Base-by-base conservation (phyloP, 2,329 filamentous ascomycete species). In the Chaetomiaceae sp. region DNA sequence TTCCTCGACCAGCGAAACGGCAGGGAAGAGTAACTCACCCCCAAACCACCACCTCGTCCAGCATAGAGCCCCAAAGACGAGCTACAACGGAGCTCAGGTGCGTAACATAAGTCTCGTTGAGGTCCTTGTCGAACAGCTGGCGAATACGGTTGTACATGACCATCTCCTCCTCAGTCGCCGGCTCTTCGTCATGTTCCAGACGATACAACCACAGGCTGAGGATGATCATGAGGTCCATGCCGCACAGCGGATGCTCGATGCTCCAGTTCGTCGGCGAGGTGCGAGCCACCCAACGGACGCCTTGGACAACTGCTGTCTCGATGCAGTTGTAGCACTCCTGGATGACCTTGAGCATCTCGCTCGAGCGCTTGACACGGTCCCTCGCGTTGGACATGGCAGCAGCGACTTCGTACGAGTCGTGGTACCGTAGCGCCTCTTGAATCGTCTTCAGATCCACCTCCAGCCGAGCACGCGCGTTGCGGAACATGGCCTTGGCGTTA, bases 251-350 rank as follows among this genome's bases (percentile, higher is more conserved):
- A 70, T 99, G 92, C 75, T 99, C 94, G 56, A 97, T 89, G 69
- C 92, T 97, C 94, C 94, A 99, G 73, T 97, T 97, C 42, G 94
- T 96, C 20, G 94, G 90, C 42, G 91, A 96, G 20, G 92, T 96
- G 62, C 91, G 87, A n/a, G 92, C 92, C 58, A 97, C 91, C 92
- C 94, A 97, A 64, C 92, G 90, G 61, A 97, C 90, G 60, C 92
- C 94, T 71, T 96, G 91, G 58, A 90, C 76, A 41, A 95, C 92
- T 51, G 92, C 92, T 44, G 94, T 96, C 71, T 97, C 92, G 65
- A 99, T 91, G 75, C 91, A 97, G 71, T 95, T 90, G 72, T 94
- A 97, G 74, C 94, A 97, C 71, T 95, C 90, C 66, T 97, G 87
- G 57, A 99, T 95, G 64, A 97, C 91, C 74, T 96, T 95, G 77